Percentiles rank a stretch among this genome's conserved stretches.
phyloP scores from a whole-genome alignment of 108 stramenopile genomes.

The Cyclotella baltica region DNA sequence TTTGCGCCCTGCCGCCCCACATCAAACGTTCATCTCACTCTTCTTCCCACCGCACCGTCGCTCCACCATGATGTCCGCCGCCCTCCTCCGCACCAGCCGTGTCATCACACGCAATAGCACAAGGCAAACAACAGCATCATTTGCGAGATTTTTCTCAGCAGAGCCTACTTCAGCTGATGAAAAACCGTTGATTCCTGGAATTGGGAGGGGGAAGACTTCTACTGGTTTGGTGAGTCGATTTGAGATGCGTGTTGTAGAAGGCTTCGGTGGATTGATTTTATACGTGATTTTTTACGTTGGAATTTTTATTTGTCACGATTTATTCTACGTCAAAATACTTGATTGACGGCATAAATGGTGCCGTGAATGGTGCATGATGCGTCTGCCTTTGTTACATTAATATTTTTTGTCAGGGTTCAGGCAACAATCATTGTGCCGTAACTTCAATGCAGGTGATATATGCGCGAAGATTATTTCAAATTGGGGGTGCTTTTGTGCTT shows the following conservation, averaged over 20 bases:
- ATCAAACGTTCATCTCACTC: too few species aligned
- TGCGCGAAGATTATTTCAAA: too few species aligned
- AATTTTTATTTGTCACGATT: background rate
- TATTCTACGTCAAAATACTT: background rate
- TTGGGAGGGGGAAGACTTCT: slow-evolving; percentile 88
- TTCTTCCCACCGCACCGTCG: too few species aligned
- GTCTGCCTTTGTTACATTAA: slow-evolving; percentile 6
- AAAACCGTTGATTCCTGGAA: slow-evolving; percentile 67
- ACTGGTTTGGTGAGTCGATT: slow-evolving; percentile 83
- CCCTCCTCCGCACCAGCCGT: slow-evolving; percentile 32
- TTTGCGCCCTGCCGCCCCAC: too few species aligned
- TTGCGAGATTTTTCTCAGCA: slow-evolving; percentile 8
- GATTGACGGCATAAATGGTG: background rate
- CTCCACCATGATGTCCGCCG: slow-evolving; percentile 51
- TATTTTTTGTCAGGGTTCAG: slow-evolving; percentile 4
- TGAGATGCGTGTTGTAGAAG: background rate
- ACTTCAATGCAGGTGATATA: too few species aligned
- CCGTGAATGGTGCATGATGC: background rate
- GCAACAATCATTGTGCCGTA: background rate
- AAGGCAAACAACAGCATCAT: background rate
- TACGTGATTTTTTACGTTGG: background rate
- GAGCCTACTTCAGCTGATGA: slow-evolving; percentile 32
- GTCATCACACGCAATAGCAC: slow-evolving; percentile 10
- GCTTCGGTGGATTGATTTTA: background rate
- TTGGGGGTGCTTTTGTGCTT: too few species aligned